Evolutionary conservation across 768 basidiomycete species (phyloP), one percentile per base, ranked within the genome.

Genomic region (Cantharellus anzutake): DNA sequence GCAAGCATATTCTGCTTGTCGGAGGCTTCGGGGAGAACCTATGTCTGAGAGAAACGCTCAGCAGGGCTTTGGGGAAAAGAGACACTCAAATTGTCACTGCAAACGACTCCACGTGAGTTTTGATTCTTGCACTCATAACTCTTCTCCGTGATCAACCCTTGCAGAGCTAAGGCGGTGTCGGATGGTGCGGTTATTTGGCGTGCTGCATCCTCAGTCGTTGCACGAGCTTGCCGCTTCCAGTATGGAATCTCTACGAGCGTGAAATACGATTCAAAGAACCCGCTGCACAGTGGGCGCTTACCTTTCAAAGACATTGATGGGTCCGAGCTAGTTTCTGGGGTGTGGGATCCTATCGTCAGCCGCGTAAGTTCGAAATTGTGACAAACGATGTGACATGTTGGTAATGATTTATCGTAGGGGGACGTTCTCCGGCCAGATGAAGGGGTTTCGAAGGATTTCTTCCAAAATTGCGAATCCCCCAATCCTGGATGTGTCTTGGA

Each of bases 101-200:
- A 57, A 41, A 57, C 14, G 56, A 57, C 7, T 11, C 11, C 7
- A 42, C 56, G 56, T 57, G 35, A 40, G 56, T 39, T 11, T 7
- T 1, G 38, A 37, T 37, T 11, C 38, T 7, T 29, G 44, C 11
- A 11, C 11, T 48, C 11, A 29, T 11, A 48, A 11, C 35, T 37
- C 11, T 37, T 55, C 7, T 37, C 38, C 11, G 1, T 37, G 52
- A 11, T 39, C 39, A 57, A 1, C 35, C 56, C 14, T 42, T 16
- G 38, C 56, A 87, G 85, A 14, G 86, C 86, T 16, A 89, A 89
- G 69, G 86, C 86, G 2, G 85, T 87, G 3, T 84, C 86, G 38
- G 84, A 89, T 63, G 86, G 86, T 38, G 84, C 85, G 1, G 79
- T 88, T 63, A 85, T 84, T 40, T 89, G 87, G 69, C 87, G 86